Evolutionary conservation across 192 early-diverging fungal species (phyloP), one percentile per base, ranked within the genome.

Genomic region (Cladochytrium replicatum): DNA sequence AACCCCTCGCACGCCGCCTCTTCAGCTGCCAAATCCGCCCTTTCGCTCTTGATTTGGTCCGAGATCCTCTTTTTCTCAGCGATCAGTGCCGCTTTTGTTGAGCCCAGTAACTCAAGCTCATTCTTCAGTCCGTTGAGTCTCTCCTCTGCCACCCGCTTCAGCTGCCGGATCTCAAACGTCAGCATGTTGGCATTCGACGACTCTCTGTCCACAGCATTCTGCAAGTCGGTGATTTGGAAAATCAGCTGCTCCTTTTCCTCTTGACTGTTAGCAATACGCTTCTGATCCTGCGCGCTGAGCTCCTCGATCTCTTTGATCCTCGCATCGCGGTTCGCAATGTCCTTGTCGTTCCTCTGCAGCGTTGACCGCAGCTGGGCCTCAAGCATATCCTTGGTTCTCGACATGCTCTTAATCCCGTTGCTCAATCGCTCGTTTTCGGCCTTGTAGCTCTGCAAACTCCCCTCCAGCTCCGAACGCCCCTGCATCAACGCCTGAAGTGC

Each of bases 181-280:
- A 60, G 53, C 41, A 63, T 45, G 41, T 69, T 70, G 11, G 68
- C 68, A 32, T 55, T 71, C 2, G 71, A 57, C 1, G 61, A 48
- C 44, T 77, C 75, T 11, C 66, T 50, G 51, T 77, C 71, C 13
- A 71, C 46, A 11, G 58, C 50, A 42, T 74, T 77, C 48, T 77
- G 66, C 11, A 77, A 41, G 47, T 77, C 75, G 13, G 70, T 77
- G 7, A 74, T 63, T 57, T 77, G 68, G 56, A 71, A 77, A 61
- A 77, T 69, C 15, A 77, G 53, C 48, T 77, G 71, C 44, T 77
- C 75, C 45, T 71, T 74, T 17, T 63, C 53, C 38, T 77, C 71
- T 49, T 72, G 68, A 6, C 66, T 6, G 34, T 58, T 63, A 41
- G 54, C 64, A 31, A 77, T 29, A 41, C 24, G 48, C 25, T 48